Evolutionary conservation across 2,329 filamentous ascomycete genomes (phyloP).

Genomic region (Chaetomium sp.): DNA sequence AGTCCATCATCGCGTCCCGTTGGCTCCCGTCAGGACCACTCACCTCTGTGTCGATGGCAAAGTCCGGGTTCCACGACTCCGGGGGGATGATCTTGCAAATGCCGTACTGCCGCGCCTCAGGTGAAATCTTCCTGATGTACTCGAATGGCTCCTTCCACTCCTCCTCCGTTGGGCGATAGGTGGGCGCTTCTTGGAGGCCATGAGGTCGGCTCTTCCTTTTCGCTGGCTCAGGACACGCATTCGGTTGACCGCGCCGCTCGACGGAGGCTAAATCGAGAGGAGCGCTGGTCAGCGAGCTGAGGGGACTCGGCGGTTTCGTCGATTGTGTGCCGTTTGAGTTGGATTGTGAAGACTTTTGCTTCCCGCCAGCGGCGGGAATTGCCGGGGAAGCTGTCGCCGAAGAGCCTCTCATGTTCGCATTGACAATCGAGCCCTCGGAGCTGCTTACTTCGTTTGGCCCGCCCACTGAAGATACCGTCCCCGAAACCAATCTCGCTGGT

Average conservation of each 20-base stretch:
- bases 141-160: slow-evolving; percentile 94
- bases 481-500: slow-evolving; percentile 13
- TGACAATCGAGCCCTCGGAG: slow-evolving; percentile 40
- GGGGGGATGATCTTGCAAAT: slow-evolving; percentile 96
- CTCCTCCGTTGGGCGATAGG: slow-evolving; percentile 85
- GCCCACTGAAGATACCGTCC: slow-evolving; percentile 32
- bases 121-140: slow-evolving; percentile 88
- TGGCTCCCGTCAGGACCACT: slow-evolving; percentile 34
- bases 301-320: slow-evolving; percentile 52
- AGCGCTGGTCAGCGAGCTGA: slow-evolving; percentile 59
- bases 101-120: slow-evolving; percentile 83
- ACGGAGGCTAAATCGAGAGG: slow-evolving; percentile 86
- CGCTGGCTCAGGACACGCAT: slow-evolving; percentile 71
- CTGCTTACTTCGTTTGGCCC: slow-evolving; percentile 23
- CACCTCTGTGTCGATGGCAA: slow-evolving; percentile 97
- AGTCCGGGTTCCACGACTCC: slow-evolving; percentile 89
- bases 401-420: slow-evolving; percentile 56
- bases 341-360: slow-evolving; percentile 54
- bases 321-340: slow-evolving; percentile 58
- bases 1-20: background rate
- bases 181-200: slow-evolving; percentile 85
- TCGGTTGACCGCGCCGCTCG: slow-evolving; percentile 84
- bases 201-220: slow-evolving; percentile 80
- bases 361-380: slow-evolving; percentile 43
- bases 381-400: slow-evolving; percentile 47